Evolutionary conservation across 495 filamentous ascomycete species (phyloP), one percentile per base, ranked within the genome.

Genomic region (Jackrogersella minutella): DNA sequence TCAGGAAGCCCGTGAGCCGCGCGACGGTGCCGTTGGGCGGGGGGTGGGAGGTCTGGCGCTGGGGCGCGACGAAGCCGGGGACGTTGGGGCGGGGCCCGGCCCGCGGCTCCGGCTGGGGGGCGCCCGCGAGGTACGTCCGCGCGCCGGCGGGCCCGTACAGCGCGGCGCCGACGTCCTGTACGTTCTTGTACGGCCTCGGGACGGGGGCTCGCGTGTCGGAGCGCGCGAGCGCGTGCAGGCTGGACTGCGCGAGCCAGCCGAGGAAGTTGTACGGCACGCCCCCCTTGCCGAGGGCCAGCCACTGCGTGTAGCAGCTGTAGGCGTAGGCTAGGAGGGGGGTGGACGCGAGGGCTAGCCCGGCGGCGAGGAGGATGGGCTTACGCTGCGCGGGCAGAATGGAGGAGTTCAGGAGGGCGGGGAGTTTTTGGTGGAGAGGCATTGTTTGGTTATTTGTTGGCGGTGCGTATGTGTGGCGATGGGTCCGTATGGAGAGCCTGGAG

Each of bases 221-320:
- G 19, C 66, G 66, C 14, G 75, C 68, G 34, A 78, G 3, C 3
- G 62, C 43, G 43, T 67, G 71, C 10, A 76, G 22, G 1, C 57
- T 9, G 0, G 46, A 28, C 36, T 76, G 63, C 5, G 70, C 51
- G 2, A 79, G 67, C 76, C 76, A 81, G 13, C 79, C 79, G 40
- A 69, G 22, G 28, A 71, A 41, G 55, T 78, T 74, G 59, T 74
- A 62, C 16, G 79, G 79, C 3, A 79, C 34, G 37, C 79, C 79
- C 61, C 77, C 76, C 17, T 60, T 69, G 33, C 78, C 78, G 55
- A 80, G 73, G 5, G 74, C 69, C 33, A 78, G 69, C 73, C 66
- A 79, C 21, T 60, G 56, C 3, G 28, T 22, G 68, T 79, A 79
- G 55, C 62, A 68, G 1, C 51, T 37, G 54, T 62, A 64, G 1